These are phyloP conservation scores for Hyaloscypha hepaticicola DNA, from an alignment of 495 filamentous ascomycete genomes.

Conservation along the genomic window DNA sequence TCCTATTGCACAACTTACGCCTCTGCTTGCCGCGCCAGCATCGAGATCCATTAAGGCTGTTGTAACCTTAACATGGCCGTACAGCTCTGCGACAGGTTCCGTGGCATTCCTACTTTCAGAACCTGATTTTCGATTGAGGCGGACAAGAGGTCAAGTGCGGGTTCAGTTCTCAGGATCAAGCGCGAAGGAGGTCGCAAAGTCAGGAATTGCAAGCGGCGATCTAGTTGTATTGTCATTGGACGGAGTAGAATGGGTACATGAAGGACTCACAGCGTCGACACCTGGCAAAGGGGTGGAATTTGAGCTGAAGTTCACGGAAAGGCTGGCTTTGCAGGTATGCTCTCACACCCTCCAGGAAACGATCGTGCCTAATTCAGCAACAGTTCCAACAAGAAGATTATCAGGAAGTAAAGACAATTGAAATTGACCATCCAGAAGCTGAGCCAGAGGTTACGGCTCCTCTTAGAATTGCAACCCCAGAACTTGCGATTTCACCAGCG, in stretches of 20 bases:
- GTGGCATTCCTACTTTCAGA: slow-evolving; percentile 80
- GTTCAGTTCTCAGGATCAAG: slow-evolving; percentile 70
- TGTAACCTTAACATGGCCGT: slow-evolving; percentile 89
- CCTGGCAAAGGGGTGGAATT: slow-evolving; percentile 72
- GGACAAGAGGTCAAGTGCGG: slow-evolving; percentile 77
- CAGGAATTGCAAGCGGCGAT: slow-evolving; percentile 73
- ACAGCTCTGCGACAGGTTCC: slow-evolving; percentile 68
- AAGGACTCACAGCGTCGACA: slow-evolving; percentile 46
- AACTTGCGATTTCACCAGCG: not conserved
- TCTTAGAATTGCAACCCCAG: slow-evolving; percentile 1
- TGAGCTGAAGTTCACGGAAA: slow-evolving; percentile 63
- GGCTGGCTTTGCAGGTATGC: slow-evolving; percentile 59
- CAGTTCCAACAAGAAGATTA: slow-evolving; percentile 28
- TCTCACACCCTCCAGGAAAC: not conserved
- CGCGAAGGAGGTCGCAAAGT: slow-evolving; percentile 66
- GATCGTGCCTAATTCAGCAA: not conserved
- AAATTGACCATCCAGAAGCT: slow-evolving; percentile 29
- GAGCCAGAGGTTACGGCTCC: slow-evolving; percentile 7
- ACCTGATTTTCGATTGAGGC: slow-evolving; percentile 81
- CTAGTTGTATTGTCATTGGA: slow-evolving; percentile 65
- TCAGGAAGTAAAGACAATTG: slow-evolving; percentile 12
- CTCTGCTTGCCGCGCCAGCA: slow-evolving; percentile 36
- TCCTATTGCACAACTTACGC: slow-evolving; percentile 68
- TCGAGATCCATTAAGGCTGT: slow-evolving; percentile 55
- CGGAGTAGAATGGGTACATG: slow-evolving; percentile 58